Evolutionary conservation across 2,329 filamentous ascomycete genomes (phyloP).

Genomic region (Fusarium tanahbumbuense): DNA sequence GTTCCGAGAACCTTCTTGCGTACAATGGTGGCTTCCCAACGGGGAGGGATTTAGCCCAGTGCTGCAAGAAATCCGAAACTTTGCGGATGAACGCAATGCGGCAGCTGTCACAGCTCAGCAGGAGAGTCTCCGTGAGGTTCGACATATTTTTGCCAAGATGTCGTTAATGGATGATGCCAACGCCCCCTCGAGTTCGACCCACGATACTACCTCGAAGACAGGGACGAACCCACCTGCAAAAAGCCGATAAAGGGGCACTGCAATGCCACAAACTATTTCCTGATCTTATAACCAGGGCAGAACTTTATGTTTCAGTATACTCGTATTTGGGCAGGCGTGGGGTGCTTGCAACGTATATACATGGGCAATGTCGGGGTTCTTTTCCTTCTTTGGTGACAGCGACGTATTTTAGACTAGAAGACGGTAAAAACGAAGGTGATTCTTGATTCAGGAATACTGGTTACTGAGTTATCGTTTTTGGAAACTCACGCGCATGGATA

Average conservation of each 20-base stretch:
- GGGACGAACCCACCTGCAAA: background rate
- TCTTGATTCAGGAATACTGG: background rate
- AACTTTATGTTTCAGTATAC: background rate
- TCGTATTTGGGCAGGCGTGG: background rate
- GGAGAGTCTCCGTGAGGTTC: slow-evolving; percentile 79
- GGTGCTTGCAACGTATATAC: background rate
- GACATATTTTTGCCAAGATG: slow-evolving; percentile 76
- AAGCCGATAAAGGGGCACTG: background rate
- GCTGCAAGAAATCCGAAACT: slow-evolving; percentile 80
- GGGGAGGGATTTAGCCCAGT: slow-evolving; percentile 80
- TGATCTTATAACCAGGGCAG: background rate
- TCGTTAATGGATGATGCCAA: slow-evolving; percentile 47
- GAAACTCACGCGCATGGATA: background rate
- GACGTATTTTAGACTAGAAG: background rate
- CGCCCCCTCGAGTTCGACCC: slow-evolving; percentile 11
- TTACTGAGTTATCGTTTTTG: background rate
- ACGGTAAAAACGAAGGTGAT: background rate
- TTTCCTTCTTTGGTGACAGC: background rate
- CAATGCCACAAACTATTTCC: background rate
- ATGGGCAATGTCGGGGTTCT: background rate
- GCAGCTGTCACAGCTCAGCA: slow-evolving; percentile 67
- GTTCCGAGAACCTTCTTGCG: slow-evolving; percentile 77
- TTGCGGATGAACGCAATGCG: slow-evolving; percentile 81
- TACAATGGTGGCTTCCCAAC: slow-evolving; percentile 90
- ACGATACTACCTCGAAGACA: background rate